Evolutionary conservation across 805 yeast species (phyloP), one percentile per base, ranked within the genome.

Genomic region (Saccharomycopsis sp.): DNA sequence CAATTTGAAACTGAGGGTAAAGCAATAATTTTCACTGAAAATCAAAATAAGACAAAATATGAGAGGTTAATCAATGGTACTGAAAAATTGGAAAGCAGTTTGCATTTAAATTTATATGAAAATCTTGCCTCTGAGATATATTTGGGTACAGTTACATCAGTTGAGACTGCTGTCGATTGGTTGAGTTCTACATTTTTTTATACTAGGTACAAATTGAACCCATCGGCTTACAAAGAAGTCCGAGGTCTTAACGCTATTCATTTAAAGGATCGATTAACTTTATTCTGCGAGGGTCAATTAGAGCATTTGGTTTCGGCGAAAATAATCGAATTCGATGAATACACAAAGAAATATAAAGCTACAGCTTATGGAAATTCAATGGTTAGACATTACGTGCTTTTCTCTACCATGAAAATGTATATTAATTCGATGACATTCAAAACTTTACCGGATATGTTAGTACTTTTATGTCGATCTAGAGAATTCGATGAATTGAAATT

Each of bases 1-100:
- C 77, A 72, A 26, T 75, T 66, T 55, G 81, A 76, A 52, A 65
- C 63, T 3, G 68, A 67, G 28, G 74, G 74, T 2, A 74, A 70
- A 3, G 74, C 76, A 2, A 65, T 75, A 1, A 65, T 76, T 13
- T 60, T 75, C 64, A 76, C 81, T 1, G 64, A 64, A 9, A 39
- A 52, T 1, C 53, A 55, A 3, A 58, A 60, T 43, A 63, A 61
- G 33, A 42, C 47, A 2, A 60, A 57, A n/a, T 75, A 73, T 54
- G 70, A 67, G 44, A 58, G 59, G 9, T 51, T 75, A 24, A 56
- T 70, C 0, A 55, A 64, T 35, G 77, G 77, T 0, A 57, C 61
- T 9, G 71, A 68, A 35, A 60, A 61, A 19, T 53, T 76, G 6
- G 80, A 76, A 48, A 74, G 80, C 44, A 59, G 65, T 14, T 57